Evolutionary conservation across 2,329 filamentous ascomycete species (phyloP).

Genomic region (Polychaeton citri): DNA sequence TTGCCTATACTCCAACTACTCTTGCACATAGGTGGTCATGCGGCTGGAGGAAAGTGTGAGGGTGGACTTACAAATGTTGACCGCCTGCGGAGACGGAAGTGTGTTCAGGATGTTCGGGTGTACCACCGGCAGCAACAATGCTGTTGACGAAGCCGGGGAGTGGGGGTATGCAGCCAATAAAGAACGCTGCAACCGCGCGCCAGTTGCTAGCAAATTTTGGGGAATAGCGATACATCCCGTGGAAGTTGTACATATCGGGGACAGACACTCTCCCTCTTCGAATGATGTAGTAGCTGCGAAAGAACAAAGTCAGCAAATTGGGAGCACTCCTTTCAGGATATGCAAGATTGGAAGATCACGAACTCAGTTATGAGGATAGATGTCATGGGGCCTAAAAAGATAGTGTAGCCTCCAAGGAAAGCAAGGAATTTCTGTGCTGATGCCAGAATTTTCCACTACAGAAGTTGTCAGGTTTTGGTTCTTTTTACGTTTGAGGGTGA

Average conservation of each 20-base stretch:
- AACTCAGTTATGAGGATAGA: slow-evolving; percentile 44
- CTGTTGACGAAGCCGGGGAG: slow-evolving; percentile 41
- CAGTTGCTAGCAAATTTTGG: slow-evolving; percentile 38
- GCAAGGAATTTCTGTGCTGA: slow-evolving; percentile 23
- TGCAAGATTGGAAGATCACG: not conserved
- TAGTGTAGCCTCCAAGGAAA: slow-evolving; percentile 48
- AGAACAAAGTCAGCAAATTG: not conserved
- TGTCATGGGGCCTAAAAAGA: slow-evolving; percentile 52
- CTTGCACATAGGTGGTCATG: not conserved
- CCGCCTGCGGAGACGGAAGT: slow-evolving; percentile 31
- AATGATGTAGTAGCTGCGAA: slow-evolving; percentile 38
- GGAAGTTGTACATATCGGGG: slow-evolving; percentile 38
- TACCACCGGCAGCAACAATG: slow-evolving; percentile 22
- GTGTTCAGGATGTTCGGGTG: slow-evolving; percentile 7
- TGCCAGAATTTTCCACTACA: slow-evolving; percentile 22
- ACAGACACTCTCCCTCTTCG: slow-evolving; percentile 35
- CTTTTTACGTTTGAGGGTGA: not conserved
- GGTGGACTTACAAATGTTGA: slow-evolving; percentile 35
- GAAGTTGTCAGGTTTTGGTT: not conserved
- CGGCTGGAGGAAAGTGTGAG: not conserved
- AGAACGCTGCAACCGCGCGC: slow-evolving; percentile 43
- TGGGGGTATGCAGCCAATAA: slow-evolving; percentile 42
- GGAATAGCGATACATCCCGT: slow-evolving; percentile 38
- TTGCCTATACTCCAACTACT: not conserved
- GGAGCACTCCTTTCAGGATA: not conserved